Base-by-base conservation (phyloP, 192 early-diverging fungal genomes). In the Coemansia nantahalensis region DNA sequence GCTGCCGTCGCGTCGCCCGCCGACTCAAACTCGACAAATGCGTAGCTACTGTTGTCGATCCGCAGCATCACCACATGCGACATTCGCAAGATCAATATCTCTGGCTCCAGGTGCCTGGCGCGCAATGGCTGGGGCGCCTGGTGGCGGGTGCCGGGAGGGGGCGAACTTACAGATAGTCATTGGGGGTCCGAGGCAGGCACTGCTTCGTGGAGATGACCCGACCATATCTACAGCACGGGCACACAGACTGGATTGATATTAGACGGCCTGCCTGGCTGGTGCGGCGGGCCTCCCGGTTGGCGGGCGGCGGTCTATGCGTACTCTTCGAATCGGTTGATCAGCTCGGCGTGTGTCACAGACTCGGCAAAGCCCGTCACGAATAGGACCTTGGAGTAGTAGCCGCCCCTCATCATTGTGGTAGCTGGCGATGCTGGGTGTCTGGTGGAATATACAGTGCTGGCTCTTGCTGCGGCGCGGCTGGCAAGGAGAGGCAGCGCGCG, bases 301-400 rank as follows among this genome's bases (percentile, higher is more conserved):
- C 11, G 21, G 36, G 36, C 4, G 14, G 36, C 16, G 36, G 36
- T 17, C 17, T 24, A 33, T 43, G 26, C 51, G 51, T 65, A 56
- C 70, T 66, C 63, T 66, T 74, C 70, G 65, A 74, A 74, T 30
- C 49, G 50, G 39, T 50, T 54, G 13, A 51, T 51, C 13, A 74
- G 63, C 34, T 62, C 63, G 8, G 54, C 63, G 33, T 58, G 70
- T 5, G 54, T 35, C 31, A 74, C 45, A 18, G 39, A 55, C n/a
- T 35, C 52, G 10, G 54, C 44, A 22, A 66, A 74, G 11, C 70
- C 70, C 16, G 59, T 57, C 15, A 66, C 58, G 43, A 66, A 74
- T 12, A 74, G 57, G 39, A 42, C 55, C 12, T 57, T 44, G 16
- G 62, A 65, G 37, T 54, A 72, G 19, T 56, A 41, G 17, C 43